Base-by-base conservation (phyloP, 2,329 filamentous ascomycete species). In the Parastagonospora avenae region DNA sequence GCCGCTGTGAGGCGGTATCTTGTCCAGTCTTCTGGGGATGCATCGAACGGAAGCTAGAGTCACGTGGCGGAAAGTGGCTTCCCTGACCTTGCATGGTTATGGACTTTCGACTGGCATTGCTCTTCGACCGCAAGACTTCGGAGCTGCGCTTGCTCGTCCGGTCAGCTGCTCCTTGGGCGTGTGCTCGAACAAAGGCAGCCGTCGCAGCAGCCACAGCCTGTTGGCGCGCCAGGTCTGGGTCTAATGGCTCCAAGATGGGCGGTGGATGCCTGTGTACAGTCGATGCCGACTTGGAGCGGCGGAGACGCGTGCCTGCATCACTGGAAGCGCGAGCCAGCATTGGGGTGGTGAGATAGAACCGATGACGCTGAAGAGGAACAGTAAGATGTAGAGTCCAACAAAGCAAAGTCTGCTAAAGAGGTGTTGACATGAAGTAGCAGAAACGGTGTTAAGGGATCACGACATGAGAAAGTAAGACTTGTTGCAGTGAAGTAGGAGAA, bases 191-290 rank as follows among this genome's bases (percentile, higher is more conserved):
- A 38, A 66, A 75, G 19, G 74, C 74, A 32, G 67, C 58, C 2
- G 68, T 66, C 14, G 74, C 74, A 43, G 74, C 74, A n/a, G 66
- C 69, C 28, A 73, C 24, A 24, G 74, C 74, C 53, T 76, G 72
- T 31, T 72, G 63, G 43, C 68, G 66, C 27, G 65, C 63, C 6
- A 65, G 48, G 15, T 66, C 62, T 1, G 63, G 63, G 46, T 74
- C 64, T 10, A 66, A 37, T 3, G 54, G 51, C 28, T 69, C 65
- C 8, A 54, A 52, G 4, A 44, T 46, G 16, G 53, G 39, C 8
- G 54, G 55, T 2, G 47, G 52, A 28, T 54, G 62, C 37, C 66
- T 65, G 37, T 67, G 68, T 15, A 67, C 63, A 1, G 64, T 70
- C 3, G 70, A 68, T 2, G 64, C 53, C 7, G 72, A 75, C 52